Conservation (phyloP, 345 rosid genomes). For the Clarkia xantiana region DNA sequence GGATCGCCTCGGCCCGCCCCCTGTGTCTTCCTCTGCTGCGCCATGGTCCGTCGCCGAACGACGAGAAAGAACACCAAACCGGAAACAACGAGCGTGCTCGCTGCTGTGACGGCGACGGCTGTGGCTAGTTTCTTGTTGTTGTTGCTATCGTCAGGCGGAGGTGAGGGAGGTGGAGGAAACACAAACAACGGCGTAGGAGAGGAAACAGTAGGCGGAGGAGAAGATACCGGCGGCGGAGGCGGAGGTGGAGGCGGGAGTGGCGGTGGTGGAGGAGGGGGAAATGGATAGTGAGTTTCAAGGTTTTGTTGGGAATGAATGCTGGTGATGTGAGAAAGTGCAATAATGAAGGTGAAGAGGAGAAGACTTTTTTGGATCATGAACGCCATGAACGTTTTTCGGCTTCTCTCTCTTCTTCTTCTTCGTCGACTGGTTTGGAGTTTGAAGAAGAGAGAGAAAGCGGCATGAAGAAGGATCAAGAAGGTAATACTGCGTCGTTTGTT, state of each 20-base stretch:
- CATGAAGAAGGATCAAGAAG: background rate
- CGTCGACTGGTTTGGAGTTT: too few relatives aligned
- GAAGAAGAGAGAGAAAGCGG: background rate
- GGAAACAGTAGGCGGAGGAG: background rate
- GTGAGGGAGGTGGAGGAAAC: slow-evolving; percentile 2
- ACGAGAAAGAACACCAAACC: slow-evolving; percentile 31
- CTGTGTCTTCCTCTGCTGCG: slow-evolving; percentile 28
- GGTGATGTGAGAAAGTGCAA: slow-evolving; percentile 6
- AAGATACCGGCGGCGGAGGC: background rate
- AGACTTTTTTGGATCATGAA: slow-evolving; percentile 18
- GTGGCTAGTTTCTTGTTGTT: slow-evolving; percentile 18
- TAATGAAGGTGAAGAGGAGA: slow-evolving; percentile 6
- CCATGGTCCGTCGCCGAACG: slow-evolving; percentile 17
- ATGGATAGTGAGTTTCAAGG: slow-evolving; percentile 47
- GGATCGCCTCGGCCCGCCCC: slow-evolving; percentile 15
- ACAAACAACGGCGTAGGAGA: slow-evolving; percentile 10
- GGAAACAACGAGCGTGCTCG: slow-evolving; percentile 35
- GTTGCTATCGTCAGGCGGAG: too few relatives aligned
- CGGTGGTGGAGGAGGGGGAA: slow-evolving; percentile 12
- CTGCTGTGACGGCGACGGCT: slow-evolving; percentile 60
- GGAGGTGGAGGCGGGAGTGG: background rate
- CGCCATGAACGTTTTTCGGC: slow-evolving; percentile 2
- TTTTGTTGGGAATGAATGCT: slow-evolving; percentile 28
- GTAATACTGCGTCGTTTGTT: background rate
- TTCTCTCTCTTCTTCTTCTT: too few relatives aligned